A percentile compares a stretch with the other conserved stretches of the same genome.
phyloP scores from a whole-genome alignment of 495 filamentous ascomycete genomes.

The Podospora tetraspora region DNA sequence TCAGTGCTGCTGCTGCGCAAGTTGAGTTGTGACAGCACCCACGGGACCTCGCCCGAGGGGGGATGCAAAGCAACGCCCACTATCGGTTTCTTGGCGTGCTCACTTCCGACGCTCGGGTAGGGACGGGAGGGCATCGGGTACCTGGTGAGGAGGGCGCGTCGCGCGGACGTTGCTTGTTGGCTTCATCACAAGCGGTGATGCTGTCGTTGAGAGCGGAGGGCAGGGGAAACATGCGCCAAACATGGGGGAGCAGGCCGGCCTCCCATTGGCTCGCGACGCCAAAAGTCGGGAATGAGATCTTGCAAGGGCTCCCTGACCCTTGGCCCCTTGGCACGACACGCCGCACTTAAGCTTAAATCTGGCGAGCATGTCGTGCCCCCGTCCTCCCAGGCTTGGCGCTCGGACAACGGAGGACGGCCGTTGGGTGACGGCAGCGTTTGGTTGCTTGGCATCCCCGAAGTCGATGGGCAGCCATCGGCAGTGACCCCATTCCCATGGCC shows the following conservation, averaged over 20 bases:
- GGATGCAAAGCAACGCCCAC: not conserved
- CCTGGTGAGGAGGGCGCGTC: not conserved
- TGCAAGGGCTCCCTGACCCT: constrained; percentile 6
- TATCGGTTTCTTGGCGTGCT: not conserved
- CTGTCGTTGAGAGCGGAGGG: not conserved
- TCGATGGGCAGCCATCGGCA: not conserved
- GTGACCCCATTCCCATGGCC: not conserved
- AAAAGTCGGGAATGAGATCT: constrained; percentile 19
- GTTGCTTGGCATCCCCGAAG: not conserved
- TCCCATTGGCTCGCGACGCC: constrained; percentile 13
- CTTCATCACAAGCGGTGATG: not conserved
- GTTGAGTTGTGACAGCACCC: not conserved
- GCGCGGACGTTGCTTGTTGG: not conserved
- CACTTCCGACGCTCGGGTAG: not conserved
- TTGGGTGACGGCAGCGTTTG: not conserved
- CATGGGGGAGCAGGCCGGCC: constrained; percentile 1
- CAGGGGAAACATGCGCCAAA: constrained; percentile 8
- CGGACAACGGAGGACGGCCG: not conserved
- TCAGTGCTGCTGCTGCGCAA: not conserved
- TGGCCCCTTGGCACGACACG: not conserved
- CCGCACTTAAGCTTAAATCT: constrained; percentile 23
- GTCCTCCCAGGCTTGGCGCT: not conserved
- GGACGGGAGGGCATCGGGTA: not conserved
- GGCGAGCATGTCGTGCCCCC: constrained; percentile 10
- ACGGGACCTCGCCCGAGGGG: not conserved